Conservation (phyloP, 495 filamentous ascomycete genomes). For the Lindgomyces ingoldianus region DNA sequence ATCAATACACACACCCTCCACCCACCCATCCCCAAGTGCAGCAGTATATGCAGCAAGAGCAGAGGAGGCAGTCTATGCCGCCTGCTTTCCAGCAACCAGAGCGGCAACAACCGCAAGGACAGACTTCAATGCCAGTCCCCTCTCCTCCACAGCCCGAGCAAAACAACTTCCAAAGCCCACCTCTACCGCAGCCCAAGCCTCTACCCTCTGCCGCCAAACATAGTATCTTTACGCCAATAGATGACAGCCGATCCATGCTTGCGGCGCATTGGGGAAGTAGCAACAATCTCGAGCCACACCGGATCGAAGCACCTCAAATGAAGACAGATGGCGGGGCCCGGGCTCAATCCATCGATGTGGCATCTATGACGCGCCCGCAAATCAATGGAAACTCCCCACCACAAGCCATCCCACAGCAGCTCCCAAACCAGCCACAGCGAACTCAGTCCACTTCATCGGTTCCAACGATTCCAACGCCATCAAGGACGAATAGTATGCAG, state of each 20-base stretch:
- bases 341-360: slow-evolving; percentile 66
- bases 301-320: slow-evolving; percentile 44
- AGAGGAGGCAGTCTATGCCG: slow-evolving; percentile 53
- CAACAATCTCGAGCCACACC: slow-evolving; percentile 52
- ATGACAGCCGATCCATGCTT: slow-evolving; percentile 85
- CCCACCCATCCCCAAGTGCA: slow-evolving; percentile 45
- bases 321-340: slow-evolving; percentile 51
- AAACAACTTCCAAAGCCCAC: slow-evolving; percentile 52
- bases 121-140: slow-evolving; percentile 50
- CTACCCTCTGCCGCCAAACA: slow-evolving; percentile 67
- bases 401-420: slow-evolving; percentile 28
- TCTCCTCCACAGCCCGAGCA: slow-evolving; percentile 52
- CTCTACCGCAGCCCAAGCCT: slow-evolving; percentile 62
- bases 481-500: slow-evolving; percentile 69
- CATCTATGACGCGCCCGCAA: slow-evolving; percentile 51
- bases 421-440: slow-evolving; percentile 29
- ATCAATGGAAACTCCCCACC: slow-evolving; percentile 33
- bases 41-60: slow-evolving; percentile 43
- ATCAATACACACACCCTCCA: slow-evolving; percentile 38
- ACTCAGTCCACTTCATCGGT: slow-evolving; percentile 40
- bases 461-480: slow-evolving; percentile 56
- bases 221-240: slow-evolving; percentile 96
- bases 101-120: slow-evolving; percentile 58
- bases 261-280: slow-evolving; percentile 76
- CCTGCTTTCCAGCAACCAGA: slow-evolving; percentile 55